Evolutionary conservation across 768 basidiomycete species (phyloP).

Genomic region (Mycena vitilis): DNA sequence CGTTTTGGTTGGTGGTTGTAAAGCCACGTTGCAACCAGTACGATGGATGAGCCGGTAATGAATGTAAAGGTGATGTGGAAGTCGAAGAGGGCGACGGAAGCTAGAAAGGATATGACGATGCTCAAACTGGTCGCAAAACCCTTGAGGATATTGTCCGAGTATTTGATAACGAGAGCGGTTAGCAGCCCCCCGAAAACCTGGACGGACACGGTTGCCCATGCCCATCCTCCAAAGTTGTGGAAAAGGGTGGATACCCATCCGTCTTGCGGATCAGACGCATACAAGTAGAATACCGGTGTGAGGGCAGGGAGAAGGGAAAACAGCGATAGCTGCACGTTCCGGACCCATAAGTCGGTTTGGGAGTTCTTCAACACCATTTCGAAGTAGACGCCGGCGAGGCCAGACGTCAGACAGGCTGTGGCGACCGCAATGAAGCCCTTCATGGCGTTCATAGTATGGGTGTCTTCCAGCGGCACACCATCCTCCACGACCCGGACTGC

Average conservation of each 20-base stretch:
- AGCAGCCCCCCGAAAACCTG: slow-evolving; percentile 94
- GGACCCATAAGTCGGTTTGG: slow-evolving; percentile 92
- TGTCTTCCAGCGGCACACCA: slow-evolving; percentile 40
- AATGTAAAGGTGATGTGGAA: slow-evolving; percentile 91
- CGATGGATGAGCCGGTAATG: slow-evolving; percentile 83
- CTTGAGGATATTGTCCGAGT: slow-evolving; percentile 91
- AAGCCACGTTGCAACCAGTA: slow-evolving; percentile 90
- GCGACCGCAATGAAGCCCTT: slow-evolving; percentile 92
- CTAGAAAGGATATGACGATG: slow-evolving; percentile 95
- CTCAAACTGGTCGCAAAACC: slow-evolving; percentile 96
- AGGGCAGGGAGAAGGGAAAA: slow-evolving; percentile 94
- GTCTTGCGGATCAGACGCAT: slow-evolving; percentile 47
- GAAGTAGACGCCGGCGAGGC: slow-evolving; percentile 97
- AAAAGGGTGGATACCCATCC: slow-evolving; percentile 70
- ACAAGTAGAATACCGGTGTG: slow-evolving; percentile 75
- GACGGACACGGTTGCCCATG: slow-evolving; percentile 88
- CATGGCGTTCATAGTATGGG: slow-evolving; percentile 78
- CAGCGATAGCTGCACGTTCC: slow-evolving; percentile 94
- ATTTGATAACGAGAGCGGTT: slow-evolving; percentile 95
- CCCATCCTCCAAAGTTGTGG: slow-evolving; percentile 89
- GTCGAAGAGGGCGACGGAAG: slow-evolving; percentile 89
- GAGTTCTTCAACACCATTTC: slow-evolving; percentile 97
- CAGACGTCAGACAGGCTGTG: slow-evolving; percentile 94
- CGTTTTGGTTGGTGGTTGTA: slow-evolving; percentile 79
- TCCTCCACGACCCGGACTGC: slow-evolving; percentile 40